phyloP scores from a whole-genome alignment of 2,329 filamentous ascomycete species.

The Fusarium veterinarium region DNA sequence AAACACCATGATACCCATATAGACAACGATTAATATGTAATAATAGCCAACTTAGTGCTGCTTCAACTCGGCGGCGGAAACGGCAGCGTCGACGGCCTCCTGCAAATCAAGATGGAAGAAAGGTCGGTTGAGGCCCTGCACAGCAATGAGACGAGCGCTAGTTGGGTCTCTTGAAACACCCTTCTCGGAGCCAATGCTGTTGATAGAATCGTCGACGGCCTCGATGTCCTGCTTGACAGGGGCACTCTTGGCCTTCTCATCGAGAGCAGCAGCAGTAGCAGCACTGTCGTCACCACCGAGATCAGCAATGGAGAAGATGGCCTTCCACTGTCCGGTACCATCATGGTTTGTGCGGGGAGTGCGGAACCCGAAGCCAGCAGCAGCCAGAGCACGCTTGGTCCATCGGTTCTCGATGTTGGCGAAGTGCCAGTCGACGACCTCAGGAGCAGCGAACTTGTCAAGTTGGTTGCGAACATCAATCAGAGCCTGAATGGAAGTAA shows the following conservation, averaged over 20 bases:
- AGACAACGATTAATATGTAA: slow-evolving; percentile 2
- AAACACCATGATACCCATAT: slow-evolving; percentile 16
- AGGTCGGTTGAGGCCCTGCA: slow-evolving; percentile 61
- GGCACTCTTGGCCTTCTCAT: slow-evolving; percentile 61
- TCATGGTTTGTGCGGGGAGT: slow-evolving; percentile 45
- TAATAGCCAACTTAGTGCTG: slow-evolving; percentile 29
- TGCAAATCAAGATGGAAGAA: slow-evolving; percentile 65
- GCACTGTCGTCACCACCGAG: slow-evolving; percentile 79
- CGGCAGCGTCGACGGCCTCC: slow-evolving; percentile 59
- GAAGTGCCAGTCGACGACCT: slow-evolving; percentile 62
- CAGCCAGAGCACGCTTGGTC: slow-evolving; percentile 66
- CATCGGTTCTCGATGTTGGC: slow-evolving; percentile 65
- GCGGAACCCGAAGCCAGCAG: slow-evolving; percentile 63
- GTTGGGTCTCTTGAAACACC: slow-evolving; percentile 45
- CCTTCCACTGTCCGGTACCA: slow-evolving; percentile 63
- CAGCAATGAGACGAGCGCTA: slow-evolving; percentile 50
- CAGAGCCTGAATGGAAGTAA: slow-evolving; percentile 65
- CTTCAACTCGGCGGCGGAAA: slow-evolving; percentile 51
- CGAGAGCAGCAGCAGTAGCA: slow-evolving; percentile 63
- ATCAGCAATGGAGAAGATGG: slow-evolving; percentile 93
- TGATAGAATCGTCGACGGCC: slow-evolving; percentile 39
- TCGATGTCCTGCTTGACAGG: slow-evolving; percentile 46
- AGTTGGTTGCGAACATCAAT: slow-evolving; percentile 66
- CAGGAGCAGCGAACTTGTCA: slow-evolving; percentile 61
- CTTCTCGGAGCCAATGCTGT: slow-evolving; percentile 43